Percentiles rank a stretch among this genome's conserved stretches.
Evolutionary conservation across 2,329 filamentous ascomycete genomes (phyloP).

Genomic region (Fusarium phyllophilum): DNA sequence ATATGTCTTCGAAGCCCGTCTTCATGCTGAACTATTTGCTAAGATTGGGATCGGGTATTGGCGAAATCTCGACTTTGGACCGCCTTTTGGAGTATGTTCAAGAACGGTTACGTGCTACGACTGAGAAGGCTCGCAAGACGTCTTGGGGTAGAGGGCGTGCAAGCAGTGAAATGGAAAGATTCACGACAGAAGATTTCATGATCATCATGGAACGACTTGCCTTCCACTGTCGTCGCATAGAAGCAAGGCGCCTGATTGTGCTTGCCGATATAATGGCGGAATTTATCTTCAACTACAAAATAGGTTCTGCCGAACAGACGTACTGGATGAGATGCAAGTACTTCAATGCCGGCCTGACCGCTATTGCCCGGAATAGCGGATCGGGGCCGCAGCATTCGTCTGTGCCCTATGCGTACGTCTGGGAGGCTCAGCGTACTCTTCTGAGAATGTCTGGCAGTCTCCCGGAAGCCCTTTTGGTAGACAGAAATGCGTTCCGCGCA

Average conservation of each 20-base stretch:
- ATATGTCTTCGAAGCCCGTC: constrained; percentile 36
- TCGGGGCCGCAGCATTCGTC: constrained; percentile 39
- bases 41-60: constrained; percentile 41
- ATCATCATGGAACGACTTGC: constrained; percentile 42
- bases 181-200: constrained; percentile 39
- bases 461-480: constrained; percentile 61
- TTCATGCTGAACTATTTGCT: constrained; percentile 49
- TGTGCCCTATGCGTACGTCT: constrained; percentile 52
- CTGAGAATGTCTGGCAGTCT: constrained; percentile 62
- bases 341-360: constrained; percentile 46
- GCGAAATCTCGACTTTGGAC: constrained; percentile 38
- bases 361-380: constrained; percentile 43
- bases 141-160: neutral
- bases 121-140: neutral
- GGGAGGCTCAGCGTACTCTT: constrained; percentile 67
- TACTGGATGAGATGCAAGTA: constrained; percentile 46
- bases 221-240: constrained; percentile 47
- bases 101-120: constrained; percentile 26
- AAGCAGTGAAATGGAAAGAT: constrained; percentile 22
- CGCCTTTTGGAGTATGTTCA: constrained; percentile 43
- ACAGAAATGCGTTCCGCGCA: constrained; percentile 62
- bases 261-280: constrained; percentile 44
- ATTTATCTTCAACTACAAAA: constrained; percentile 41
- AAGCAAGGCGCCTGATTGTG: constrained; percentile 48
- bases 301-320: constrained; percentile 26